Percentiles rank a stretch among this genome's conserved stretches.
Conservation (phyloP, 2,329 filamentous ascomycete genomes). For the Neofusicoccum laricinum region DNA sequence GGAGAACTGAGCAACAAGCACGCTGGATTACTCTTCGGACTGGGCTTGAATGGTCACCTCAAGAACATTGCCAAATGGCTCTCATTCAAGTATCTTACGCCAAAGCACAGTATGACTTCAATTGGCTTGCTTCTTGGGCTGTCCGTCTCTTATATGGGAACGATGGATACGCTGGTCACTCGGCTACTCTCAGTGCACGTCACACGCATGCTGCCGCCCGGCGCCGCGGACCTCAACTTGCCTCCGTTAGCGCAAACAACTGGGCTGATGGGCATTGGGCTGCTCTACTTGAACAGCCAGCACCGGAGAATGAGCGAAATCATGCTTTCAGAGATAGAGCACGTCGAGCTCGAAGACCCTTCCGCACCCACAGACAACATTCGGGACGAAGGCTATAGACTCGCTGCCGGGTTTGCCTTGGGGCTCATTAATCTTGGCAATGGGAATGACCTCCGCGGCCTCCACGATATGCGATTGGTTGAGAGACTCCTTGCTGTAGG, state of each 20-base stretch:
- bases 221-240: conserved; percentile 89
- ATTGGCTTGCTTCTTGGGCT: conserved; percentile 90
- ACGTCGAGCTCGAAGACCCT: conserved; percentile 75
- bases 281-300: conserved; percentile 91
- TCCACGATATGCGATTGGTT: conserved; percentile 91
- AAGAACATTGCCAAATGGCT: conserved; percentile 95
- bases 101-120: conserved; percentile 98
- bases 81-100: conserved; percentile 97
- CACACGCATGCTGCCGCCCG: conserved; percentile 86
- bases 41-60: conserved; percentile 93
- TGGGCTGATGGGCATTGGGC: conserved; percentile 92
- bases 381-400: conserved; percentile 90
- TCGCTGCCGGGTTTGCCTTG: conserved; percentile 89
- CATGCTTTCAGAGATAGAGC: conserved; percentile 96
- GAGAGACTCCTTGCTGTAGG: conserved; percentile 84
- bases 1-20: conserved; percentile 92
- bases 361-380: conserved; percentile 68
- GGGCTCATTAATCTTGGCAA: conserved; percentile 94
- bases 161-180: conserved; percentile 95
- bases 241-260: conserved; percentile 93
- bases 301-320: conserved; percentile 98
- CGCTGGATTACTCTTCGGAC: conserved; percentile 84
- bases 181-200: conserved; percentile 92
- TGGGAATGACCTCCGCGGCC: conserved; percentile 79
- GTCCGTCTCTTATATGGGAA: conserved; percentile 90